Evolutionary conservation across 108 stramenopile genomes (phyloP), one percentile per base, ranked within the genome.

Genomic region (Epithemia pelagica): DNA sequence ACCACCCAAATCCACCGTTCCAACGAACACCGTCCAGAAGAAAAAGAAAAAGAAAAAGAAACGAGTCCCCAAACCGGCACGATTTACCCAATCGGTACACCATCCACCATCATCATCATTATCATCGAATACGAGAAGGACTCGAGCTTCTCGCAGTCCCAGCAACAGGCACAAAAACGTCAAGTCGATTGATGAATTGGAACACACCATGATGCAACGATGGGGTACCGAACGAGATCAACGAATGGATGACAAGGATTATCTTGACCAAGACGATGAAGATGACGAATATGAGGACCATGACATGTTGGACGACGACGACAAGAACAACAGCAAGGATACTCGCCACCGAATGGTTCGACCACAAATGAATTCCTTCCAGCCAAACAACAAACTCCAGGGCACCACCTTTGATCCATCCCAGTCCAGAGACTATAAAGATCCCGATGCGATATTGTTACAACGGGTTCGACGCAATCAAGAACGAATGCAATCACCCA

Each of bases 181-280:
- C 20, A 83, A 86, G 59, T 88, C 87, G n/a, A 83, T 91, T 33
- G 90, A 91, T 61, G 87, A 88, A 62, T 61, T 91, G 37, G 90
- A 91, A 74, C 54, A 75, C 23, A 77, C 65, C 68, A 76, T 91
- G 65, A 66, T 65, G 60, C 76, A 76, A 32, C 72, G 87, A 67
- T 91, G 83, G 83, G 87, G 87, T 18, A 84, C 80, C 10, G 71
- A 55, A 20, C 54, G 28, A 29, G 15, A 55, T 32, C 32, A 37
- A 64, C 31, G 54, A 52, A 65, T 19, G 32, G 58, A 23, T 10
- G 61, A 67, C 59, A 68, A 78, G 63, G 69, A 60, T 52, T 67
- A 79, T 58, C 70, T 72, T 53, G 69, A 79, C 53, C 73, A 79
- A 61, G 73, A 79, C 53, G 73, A 71, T 46, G 73, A 63, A 30